Evolutionary conservation across 768 basidiomycete genomes (phyloP).

Genomic region (Amanita jacksonii): DNA sequence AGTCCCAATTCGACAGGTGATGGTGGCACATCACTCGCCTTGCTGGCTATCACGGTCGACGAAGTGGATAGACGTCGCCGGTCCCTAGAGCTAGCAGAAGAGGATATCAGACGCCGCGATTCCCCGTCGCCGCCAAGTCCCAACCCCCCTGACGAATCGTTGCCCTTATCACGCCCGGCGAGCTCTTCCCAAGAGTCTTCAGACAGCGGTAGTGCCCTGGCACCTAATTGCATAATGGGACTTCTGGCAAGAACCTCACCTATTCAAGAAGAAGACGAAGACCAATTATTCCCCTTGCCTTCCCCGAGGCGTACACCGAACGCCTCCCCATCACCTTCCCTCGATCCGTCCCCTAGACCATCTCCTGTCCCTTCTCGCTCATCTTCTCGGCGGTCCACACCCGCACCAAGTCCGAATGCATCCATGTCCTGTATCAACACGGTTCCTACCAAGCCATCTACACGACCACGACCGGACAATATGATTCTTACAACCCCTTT

Average conservation of each 20-base stretch:
- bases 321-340: constrained; percentile 21
- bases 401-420: constrained; percentile 23
- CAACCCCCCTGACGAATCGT: constrained; percentile 6
- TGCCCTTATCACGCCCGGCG: neutral
- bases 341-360: constrained; percentile 11
- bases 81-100: constrained; percentile 27
- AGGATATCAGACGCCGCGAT: constrained; percentile 9
- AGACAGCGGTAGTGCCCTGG: neutral
- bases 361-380: constrained; percentile 13
- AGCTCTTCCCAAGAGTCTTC: neutral
- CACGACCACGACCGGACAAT: constrained; percentile 10
- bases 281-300: constrained; percentile 49
- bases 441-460: constrained; percentile 5
- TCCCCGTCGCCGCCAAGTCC: constrained; percentile 9
- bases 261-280: constrained; percentile 47
- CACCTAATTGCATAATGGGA: neutral
- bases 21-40: neutral
- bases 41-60: constrained; percentile 42
- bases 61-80: constrained; percentile 53
- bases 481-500: constrained; percentile 5
- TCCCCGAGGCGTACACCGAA: constrained; percentile 46
- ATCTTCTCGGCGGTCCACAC: neutral
- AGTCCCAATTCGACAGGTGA: constrained; percentile 1
- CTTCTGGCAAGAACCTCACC: constrained; percentile 21
- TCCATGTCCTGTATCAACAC: constrained; percentile 18